phyloP scores from a whole-genome alignment of 176 grass and related monocot species.

The Melocanna baccifera region DNA sequence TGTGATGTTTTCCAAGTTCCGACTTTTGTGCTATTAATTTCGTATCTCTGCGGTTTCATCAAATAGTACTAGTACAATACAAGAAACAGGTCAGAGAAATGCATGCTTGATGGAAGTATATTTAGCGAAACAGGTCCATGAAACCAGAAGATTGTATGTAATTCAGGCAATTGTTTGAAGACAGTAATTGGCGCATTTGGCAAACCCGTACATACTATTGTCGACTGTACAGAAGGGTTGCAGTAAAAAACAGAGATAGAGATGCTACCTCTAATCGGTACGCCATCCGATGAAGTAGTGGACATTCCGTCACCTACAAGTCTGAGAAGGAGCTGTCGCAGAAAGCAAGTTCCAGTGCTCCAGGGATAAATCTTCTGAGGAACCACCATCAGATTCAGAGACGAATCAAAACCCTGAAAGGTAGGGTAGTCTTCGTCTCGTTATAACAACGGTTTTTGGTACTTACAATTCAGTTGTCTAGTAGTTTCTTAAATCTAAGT shows the following conservation, averaged over 20 bases:
- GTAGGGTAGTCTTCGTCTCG: background rate
- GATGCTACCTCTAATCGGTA: background rate
- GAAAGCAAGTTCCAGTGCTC: background rate
- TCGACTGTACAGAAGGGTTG: background rate
- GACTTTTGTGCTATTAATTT: background rate
- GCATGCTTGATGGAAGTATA: background rate
- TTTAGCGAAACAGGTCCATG: background rate
- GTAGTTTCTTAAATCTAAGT: background rate
- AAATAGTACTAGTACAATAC: background rate
- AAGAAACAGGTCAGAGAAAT: background rate
- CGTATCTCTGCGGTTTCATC: background rate
- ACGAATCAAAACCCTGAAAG: background rate
- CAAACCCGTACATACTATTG: background rate
- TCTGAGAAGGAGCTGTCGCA: background rate
- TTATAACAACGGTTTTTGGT: too few species aligned
- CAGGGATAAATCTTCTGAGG: background rate
- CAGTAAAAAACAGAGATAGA: background rate
- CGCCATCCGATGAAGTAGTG: background rate
- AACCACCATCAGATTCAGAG: background rate
- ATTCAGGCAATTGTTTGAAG: background rate
- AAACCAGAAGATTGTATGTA: background rate
- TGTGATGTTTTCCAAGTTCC: background rate
- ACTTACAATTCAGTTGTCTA: background rate
- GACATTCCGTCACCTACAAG: background rate
- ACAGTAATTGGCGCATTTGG: background rate